Base-by-base conservation (phyloP, 1,139 yeast genomes). In the Diutina catenulata region DNA sequence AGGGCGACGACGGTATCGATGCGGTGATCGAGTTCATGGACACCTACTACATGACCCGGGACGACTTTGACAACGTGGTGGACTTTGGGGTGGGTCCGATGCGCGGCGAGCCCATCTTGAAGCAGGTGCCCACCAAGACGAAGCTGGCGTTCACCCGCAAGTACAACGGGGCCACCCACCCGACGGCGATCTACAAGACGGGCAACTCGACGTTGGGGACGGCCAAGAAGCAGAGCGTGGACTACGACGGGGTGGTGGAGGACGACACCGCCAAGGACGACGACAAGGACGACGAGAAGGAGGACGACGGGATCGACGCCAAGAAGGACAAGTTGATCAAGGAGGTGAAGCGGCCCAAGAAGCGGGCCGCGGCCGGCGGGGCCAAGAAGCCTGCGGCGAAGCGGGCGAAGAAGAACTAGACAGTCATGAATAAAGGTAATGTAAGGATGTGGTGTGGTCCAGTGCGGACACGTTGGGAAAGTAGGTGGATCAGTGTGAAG, bases 1-100 rank as follows among this genome's bases (percentile, higher is more conserved):
- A 66, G 0, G 80, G 78, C 0, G 68, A 67, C 5, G 84, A 66
- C 1, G 94, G 88, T 2, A 71, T 91, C 22, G 64, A 64, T 0
- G 70, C 68, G 3, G 78, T 83, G 3, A 78, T 91, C 36, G 65
- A 64, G 11, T 49, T 74, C 2, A 72, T 91, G 83, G 98, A 91
- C 56, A 66, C 74, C 27, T 91, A 93, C 55, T 91, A 74, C 52
- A 56, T 93, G 33, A 82, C 94, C 9, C 80, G 76, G 50, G 95
- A 88, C 42, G 97, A 91, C 57, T 91, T 94, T 87, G 97, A 88
- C 50, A 71, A 70, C 23, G 62, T 93, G 15, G 63, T 84, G 68
- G 96, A 87, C 44, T 73, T 87, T 45, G 80, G 86, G 18, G 78
- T 87, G 13, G 94, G 94, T 0, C 59, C 64, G 24, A 52, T 56